Evolutionary conservation across 805 yeast species (phyloP), one percentile per base, ranked within the genome.

Genomic region (Hanseniaspora taiwanica): DNA sequence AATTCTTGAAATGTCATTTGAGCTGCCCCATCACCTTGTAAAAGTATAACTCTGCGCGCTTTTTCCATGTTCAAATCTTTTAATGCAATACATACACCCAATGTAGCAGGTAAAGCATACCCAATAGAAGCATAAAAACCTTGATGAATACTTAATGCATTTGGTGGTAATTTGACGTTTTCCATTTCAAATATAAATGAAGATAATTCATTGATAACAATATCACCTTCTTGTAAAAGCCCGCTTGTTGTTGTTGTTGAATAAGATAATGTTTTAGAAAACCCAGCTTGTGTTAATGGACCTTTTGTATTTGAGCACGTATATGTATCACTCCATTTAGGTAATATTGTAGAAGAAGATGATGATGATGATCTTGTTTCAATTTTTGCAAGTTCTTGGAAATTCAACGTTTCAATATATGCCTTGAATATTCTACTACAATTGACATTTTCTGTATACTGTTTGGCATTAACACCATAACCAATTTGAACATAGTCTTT

Each of bases 11-110:
- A 67, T 3, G 96, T 85, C 94, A 87, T 82, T 64, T 84, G 94
- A 2, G 95, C 89, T 2, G 94, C 78, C 1, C 96, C 96, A 57
- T 87, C 96, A 42, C 96, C 96, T 64, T 82, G 86, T 14, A 84
- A 62, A 19, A 86, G 64, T 17, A 84, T 65, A 36, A 86, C 66
- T 50, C 94, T 71, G 24, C 77, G 69, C 2, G 51, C 39, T 27
- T 53, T 53, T 32, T 51, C 50, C n/a, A 40, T n/a, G n/a, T 19
- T 17, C 10, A 50, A 54, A 51, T 81, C 93, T 38, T 69, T 66
- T 60, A 72, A 64, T 0, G 89, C 96, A 41, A 82, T 62, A 16
- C 83, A 76, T 20, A 78, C 81, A 38, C 96, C 96, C 42, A 87
- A 69, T 4, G 91, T 71, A 9, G 87, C 81, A 2, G 96, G 96